phyloP scores from a whole-genome alignment of 208 protist species.

The Leptomonas pyrrhocoris region DNA sequence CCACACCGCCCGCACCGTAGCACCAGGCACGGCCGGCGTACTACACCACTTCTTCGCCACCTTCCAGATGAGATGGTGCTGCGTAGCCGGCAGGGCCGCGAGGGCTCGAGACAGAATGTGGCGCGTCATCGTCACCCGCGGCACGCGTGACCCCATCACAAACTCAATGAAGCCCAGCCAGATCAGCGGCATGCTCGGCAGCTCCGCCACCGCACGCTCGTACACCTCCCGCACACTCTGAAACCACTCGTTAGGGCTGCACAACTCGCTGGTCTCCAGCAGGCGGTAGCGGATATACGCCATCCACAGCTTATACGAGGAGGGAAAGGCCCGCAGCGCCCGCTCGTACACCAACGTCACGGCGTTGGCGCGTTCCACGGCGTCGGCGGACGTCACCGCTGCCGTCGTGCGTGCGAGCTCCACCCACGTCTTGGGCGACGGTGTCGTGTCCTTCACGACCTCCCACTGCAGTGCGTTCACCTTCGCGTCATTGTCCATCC shows the following conservation, averaged over 20 bases:
- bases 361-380: slow-evolving; percentile 54
- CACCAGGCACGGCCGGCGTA: slow-evolving; percentile 43
- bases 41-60: slow-evolving; percentile 56
- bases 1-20: slow-evolving; percentile 66
- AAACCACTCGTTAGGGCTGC: slow-evolving; percentile 72
- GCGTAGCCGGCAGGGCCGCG: slow-evolving; percentile 64
- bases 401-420: slow-evolving; percentile 45
- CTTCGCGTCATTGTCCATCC: slow-evolving; percentile 31
- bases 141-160: slow-evolving; percentile 43
- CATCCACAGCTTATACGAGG: slow-evolving; percentile 87
- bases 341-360: slow-evolving; percentile 78
- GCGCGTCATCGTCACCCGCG: slow-evolving; percentile 67
- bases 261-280: slow-evolving; percentile 49
- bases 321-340: slow-evolving; percentile 61
- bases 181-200: slow-evolving; percentile 79
- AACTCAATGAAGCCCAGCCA: slow-evolving; percentile 80
- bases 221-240: slow-evolving; percentile 65
- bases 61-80: slow-evolving; percentile 81
- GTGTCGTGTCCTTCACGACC: slow-evolving; percentile 41
- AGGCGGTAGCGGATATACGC: slow-evolving; percentile 66
- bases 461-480: slow-evolving; percentile 73
- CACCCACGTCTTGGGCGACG: slow-evolving; percentile 70
- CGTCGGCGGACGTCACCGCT: slow-evolving; percentile 18
- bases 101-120: slow-evolving; percentile 60
- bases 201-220: slow-evolving; percentile 67